A percentile compares a stretch with the other conserved stretches of the same genome.
phyloP scores from a whole-genome alignment of 768 basidiomycete species.

The Suillus paluster region DNA sequence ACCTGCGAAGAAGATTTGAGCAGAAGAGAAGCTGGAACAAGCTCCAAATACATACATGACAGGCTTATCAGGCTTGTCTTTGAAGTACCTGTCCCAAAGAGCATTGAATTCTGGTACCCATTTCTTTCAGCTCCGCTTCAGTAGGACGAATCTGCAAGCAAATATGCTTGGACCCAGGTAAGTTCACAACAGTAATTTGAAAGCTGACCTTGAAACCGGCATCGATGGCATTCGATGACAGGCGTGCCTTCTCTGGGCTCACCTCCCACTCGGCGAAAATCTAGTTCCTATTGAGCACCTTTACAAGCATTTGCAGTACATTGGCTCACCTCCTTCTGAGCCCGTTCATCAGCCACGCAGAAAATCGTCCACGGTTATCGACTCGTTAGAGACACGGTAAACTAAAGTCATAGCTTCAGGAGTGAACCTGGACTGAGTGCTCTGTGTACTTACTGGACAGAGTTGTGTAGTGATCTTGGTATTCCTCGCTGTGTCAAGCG shows the following conservation, averaged over 20 bases:
- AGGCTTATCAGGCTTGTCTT: conserved; percentile 80
- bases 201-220: conserved; percentile 67
- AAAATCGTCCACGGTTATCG: conserved; percentile 67
- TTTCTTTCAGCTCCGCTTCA: conserved; percentile 70
- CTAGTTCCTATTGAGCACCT: conserved; percentile 25
- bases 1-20: conserved; percentile 37
- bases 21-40: background rate
- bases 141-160: conserved; percentile 65
- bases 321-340: conserved; percentile 51
- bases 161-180: conserved; percentile 2
- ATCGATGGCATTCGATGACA: conserved; percentile 75
- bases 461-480: conserved; percentile 78
- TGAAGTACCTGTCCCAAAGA: conserved; percentile 73
- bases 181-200: background rate
- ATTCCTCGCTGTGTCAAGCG: conserved; percentile 53
- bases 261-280: conserved; percentile 67
- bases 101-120: conserved; percentile 79
- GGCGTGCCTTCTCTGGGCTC: conserved; percentile 67
- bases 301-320: background rate
- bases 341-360: conserved; percentile 66
- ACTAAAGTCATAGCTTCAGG: conserved; percentile 40
- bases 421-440: background rate
- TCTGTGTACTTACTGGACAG: conserved; percentile 50
- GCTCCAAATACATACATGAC: conserved; percentile 53
- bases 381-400: conserved; percentile 70